phyloP scores from a whole-genome alignment of 768 basidiomycete species.

The Leucocoprinus leucothites region DNA sequence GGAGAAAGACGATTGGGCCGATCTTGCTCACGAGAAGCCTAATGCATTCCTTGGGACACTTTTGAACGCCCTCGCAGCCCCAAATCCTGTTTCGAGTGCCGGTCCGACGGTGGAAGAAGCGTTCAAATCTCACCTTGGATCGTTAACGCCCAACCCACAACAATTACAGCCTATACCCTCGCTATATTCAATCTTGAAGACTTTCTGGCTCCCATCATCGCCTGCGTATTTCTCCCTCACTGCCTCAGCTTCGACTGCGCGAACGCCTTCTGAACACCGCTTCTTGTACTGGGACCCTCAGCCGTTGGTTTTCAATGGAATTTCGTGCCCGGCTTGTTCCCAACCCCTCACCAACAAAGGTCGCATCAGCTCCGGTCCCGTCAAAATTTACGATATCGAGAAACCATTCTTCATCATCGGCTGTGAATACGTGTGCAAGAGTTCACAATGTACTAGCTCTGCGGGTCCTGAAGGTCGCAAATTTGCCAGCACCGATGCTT shows the following conservation, averaged over 20 bases:
- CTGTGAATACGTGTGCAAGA: slow-evolving; percentile 74
- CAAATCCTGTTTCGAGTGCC: slow-evolving; percentile 57
- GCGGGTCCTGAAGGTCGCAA: slow-evolving; percentile 52
- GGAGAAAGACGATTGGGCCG: slow-evolving; percentile 62
- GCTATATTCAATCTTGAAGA: slow-evolving; percentile 74
- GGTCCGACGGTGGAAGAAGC: slow-evolving; percentile 73
- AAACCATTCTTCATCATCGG: slow-evolving; percentile 82
- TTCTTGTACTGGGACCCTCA: slow-evolving; percentile 90
- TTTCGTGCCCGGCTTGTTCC: slow-evolving; percentile 67
- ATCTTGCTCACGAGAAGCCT: slow-evolving; percentile 52
- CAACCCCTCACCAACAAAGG: slow-evolving; percentile 62
- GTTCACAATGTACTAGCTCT: slow-evolving; percentile 40
- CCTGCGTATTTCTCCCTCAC: slow-evolving; percentile 76
- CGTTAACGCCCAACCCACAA: slow-evolving; percentile 49
- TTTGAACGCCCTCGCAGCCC: slow-evolving; percentile 54
- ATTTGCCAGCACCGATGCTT: slow-evolving; percentile 70
- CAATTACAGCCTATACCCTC: slow-evolving; percentile 57
- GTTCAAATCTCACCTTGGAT: slow-evolving; percentile 72
- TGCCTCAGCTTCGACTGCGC: slow-evolving; percentile 63
- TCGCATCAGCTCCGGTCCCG: slow-evolving; percentile 68
- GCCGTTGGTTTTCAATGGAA: slow-evolving; percentile 79
- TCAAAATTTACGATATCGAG: slow-evolving; percentile 78
- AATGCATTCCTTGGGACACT: slow-evolving; percentile 56
- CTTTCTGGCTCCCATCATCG: slow-evolving; percentile 81
- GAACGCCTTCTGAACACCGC: slow-evolving; percentile 68